Evolutionary conservation across 768 basidiomycete species (phyloP).

Genomic region (Scleroderma citrinum): DNA sequence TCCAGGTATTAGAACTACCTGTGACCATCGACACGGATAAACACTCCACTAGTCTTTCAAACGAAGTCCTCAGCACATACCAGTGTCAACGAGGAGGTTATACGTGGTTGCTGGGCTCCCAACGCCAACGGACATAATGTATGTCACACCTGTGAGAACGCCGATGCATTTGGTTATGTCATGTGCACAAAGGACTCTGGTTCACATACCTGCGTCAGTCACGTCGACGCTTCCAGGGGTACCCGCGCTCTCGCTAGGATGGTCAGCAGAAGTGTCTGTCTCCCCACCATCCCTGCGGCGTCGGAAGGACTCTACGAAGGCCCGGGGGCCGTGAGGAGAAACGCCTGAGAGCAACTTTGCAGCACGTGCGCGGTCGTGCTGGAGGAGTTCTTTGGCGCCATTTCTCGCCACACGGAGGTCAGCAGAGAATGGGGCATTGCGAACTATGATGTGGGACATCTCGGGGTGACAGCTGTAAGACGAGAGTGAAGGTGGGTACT

Average conservation of each 20-base stretch:
- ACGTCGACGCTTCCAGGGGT: slow-evolving; percentile 40
- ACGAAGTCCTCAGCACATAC: slow-evolving; percentile 23
- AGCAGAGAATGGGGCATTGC: slow-evolving; percentile 41
- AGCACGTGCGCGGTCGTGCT: slow-evolving; percentile 49
- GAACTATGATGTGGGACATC: slow-evolving; percentile 35
- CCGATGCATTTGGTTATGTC: slow-evolving; percentile 1
- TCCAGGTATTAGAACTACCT: slow-evolving; percentile 51
- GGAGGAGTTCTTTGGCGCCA: slow-evolving; percentile 44
- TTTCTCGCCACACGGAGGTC: slow-evolving; percentile 30
- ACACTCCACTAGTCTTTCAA: neutral
- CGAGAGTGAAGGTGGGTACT: neutral
- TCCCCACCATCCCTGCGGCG: neutral
- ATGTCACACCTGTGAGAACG: slow-evolving; percentile 38
- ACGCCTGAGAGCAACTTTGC: slow-evolving; percentile 49
- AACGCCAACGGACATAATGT: slow-evolving; percentile 47
- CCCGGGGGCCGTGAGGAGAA: slow-evolving; percentile 48
- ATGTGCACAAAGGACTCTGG: too few relatives aligned
- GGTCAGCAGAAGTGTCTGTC: slow-evolving; percentile 9
- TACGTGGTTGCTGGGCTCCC: slow-evolving; percentile 45
- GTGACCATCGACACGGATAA: neutral
- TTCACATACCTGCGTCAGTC: slow-evolving; percentile 42
- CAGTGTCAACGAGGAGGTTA: slow-evolving; percentile 54
- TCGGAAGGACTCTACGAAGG: slow-evolving; percentile 24
- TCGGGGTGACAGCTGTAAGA: slow-evolving; percentile 1
- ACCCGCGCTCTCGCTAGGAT: slow-evolving; percentile 7